Base-by-base conservation (phyloP, 768 basidiomycete species). In the Naganishia kalamii region DNA sequence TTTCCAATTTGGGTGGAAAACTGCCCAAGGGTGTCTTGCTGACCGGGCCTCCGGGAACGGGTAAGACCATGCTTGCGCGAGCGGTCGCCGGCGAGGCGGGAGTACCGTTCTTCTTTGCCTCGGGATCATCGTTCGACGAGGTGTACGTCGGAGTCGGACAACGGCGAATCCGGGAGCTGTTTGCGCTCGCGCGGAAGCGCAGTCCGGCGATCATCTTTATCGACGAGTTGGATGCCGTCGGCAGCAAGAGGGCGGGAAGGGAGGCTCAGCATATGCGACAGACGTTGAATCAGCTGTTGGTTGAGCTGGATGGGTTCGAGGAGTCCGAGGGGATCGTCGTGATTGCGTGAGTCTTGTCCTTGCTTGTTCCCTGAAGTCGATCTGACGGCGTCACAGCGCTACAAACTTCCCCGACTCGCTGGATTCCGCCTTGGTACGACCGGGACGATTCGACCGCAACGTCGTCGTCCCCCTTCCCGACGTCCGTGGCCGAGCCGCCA, bases 191-290 rank as follows among this genome's bases (percentile, higher is more conserved):
- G 25, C 85, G 92, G 60, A 93, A 94, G 80, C 90, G 90, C 76
- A 86, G 93, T 66, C 93, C 96, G 5, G 88, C 96, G 17, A 98
- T 99, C 78, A 92, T 99, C 67, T 99, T 99, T 80, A 98, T 99
- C 72, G 92, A 97, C 71, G 92, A 97, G 74, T 80, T 97, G 33
- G 92, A 97, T 74, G 91, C 92, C 1, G 89, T 97, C 68, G 92
- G 92, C 54, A 51, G 72, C 74, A 17, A 77, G 74, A 65, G 78
- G 77, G 62, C 74, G 72, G 60, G 76, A 72, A 19, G 63, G 74
- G 32, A 46, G 47, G 41, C 30, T 29, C 78, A 79, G 62, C 80
- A 78, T 71, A 77, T 78, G 75, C 80, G 79, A 63, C 80, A 81
- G 68, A 80, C 96, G 0, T 82, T 99, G 49, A 99, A 99, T 73